Percentiles rank a stretch among this genome's conserved stretches.
phyloP scores from a whole-genome alignment of 441 rosid genomes.

The Populus hybrid region DNA sequence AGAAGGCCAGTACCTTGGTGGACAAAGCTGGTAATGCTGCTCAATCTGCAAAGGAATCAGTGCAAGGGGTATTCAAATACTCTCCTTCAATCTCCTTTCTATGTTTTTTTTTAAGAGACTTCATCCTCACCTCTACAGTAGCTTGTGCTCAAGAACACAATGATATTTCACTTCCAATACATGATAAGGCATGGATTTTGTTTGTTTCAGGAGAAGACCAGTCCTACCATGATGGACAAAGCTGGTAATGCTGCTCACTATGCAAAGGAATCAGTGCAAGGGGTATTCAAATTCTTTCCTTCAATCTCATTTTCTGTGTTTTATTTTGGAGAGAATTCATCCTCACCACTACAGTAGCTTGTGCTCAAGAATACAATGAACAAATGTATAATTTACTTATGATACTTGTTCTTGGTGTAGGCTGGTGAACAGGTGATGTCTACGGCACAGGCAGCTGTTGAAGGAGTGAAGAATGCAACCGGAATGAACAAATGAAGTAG shows the following conservation, averaged over 20 bases:
- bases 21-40: too few species aligned
- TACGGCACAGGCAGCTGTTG: conserved; percentile 62
- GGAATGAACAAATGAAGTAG: conserved; percentile 45
- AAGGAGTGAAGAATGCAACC: conserved; percentile 32
- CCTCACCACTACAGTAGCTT: neutral
- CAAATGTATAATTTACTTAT: neutral
- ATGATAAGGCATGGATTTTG: neutral
- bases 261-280: conserved; percentile 52
- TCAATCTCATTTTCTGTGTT: neutral
- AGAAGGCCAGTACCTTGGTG: too few species aligned
- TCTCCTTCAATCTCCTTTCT: too few species aligned
- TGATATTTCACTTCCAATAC: neutral
- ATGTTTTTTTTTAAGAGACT: too few species aligned
- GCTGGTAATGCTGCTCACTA: conserved; percentile 62
- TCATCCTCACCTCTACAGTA: too few species aligned
- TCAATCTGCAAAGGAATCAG: too few species aligned
- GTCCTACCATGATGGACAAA: conserved; percentile 42
- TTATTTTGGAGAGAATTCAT: too few species aligned
- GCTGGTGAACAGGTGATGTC: conserved; percentile 52
- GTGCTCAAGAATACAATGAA: conserved; percentile 42
- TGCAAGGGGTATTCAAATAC: too few species aligned
- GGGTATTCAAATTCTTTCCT: conserved; percentile 22
- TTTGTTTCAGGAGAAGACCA: conserved; percentile 34
- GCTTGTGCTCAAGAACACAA: too few species aligned
- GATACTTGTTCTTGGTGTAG: conserved; percentile 21